Evolutionary conservation across 2,329 filamentous ascomycete species (phyloP), one percentile per base, ranked within the genome.

Genomic region (Ophiognomonia clavigignenti-juglandacearum): DNA sequence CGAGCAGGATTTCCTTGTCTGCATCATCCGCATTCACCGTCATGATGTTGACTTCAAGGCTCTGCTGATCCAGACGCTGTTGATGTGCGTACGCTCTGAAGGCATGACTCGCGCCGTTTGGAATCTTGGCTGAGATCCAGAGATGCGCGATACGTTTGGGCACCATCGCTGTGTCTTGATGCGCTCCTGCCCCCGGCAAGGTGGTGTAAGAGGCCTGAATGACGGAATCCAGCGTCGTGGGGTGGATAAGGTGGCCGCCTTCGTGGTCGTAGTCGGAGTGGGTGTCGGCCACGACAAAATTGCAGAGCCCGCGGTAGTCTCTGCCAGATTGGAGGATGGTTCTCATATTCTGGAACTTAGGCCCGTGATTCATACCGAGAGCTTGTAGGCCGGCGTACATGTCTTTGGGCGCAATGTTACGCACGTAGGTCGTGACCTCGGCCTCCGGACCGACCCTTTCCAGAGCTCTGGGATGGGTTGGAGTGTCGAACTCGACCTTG

Each of bases 181-280:
- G n/a, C n/a, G n/a, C n/a, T n/a, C n/a, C n/a, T n/a, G n/a, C n/a
- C n/a, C n/a, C n/a, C n/a, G 51, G 47, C 6, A 58, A 19, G 4
- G 47, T 24, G 6, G 47, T 20, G 22, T 52, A 59, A 6, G 46
- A 27, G 1, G 53, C 42, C 11, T 48, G 32, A 9, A 58, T 43
- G 14, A 58, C 36, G 3, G 53, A 47, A 36, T 60, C 58, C 4
- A 60, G 52, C 13, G 58, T 60, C 14, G 47, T 58, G 0, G 58
- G 58, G 36, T 60, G 58, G n/a, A 60, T 27, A 6, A 58, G 38
- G 38, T 51, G 36, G 6, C 16, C 14, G 20, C 43, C 6, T 8
- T 26, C 27, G 14, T 27, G n/a, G 18, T 16, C n/a, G n/a, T n/a
- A n/a, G n/a, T n/a, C n/a, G n/a, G n/a, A 41, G 26, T 20, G 9